Conservation (phyloP, 1,284 basidiomycete genomes). For the Leccinum fuscescens region DNA sequence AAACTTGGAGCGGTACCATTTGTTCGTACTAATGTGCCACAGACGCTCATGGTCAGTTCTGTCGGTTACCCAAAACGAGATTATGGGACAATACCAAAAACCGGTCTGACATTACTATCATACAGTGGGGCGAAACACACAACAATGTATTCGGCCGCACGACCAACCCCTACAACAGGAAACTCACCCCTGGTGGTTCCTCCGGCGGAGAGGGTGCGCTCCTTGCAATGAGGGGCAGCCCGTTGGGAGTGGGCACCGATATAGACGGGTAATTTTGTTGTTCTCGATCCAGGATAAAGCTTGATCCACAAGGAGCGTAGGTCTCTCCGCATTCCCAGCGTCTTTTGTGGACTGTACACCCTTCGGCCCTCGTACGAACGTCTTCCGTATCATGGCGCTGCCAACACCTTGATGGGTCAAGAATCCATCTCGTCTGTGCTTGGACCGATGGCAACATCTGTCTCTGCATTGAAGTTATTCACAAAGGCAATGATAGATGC, state of each 20-base stretch:
- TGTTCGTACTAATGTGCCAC: slow-evolving; percentile 72
- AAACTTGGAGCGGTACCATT: slow-evolving; percentile 67
- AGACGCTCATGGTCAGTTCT: slow-evolving; percentile 56
- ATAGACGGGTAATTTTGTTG: slow-evolving; percentile 52
- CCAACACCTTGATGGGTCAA: slow-evolving; percentile 68
- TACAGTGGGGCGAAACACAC: slow-evolving; percentile 61
- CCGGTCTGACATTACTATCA: neutral
- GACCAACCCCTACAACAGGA: slow-evolving; percentile 58
- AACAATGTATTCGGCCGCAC: slow-evolving; percentile 73
- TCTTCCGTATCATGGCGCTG: slow-evolving; percentile 66
- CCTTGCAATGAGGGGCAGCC: slow-evolving; percentile 55
- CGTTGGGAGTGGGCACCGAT: slow-evolving; percentile 69
- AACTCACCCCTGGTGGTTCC: slow-evolving; percentile 56
- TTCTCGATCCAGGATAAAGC: neutral
- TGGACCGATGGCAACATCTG: slow-evolving; percentile 64
- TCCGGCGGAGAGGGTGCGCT: slow-evolving; percentile 70
- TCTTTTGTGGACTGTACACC: slow-evolving; percentile 67
- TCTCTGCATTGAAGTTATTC: slow-evolving; percentile 64
- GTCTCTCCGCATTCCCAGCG: slow-evolving; percentile 70
- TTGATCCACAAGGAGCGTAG: slow-evolving; percentile 30
- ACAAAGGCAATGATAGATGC: slow-evolving; percentile 54
- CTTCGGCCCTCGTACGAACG: slow-evolving; percentile 73
- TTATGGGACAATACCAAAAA: neutral
- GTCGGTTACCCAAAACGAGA: neutral
- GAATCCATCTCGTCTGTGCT: slow-evolving; percentile 72